Conservation (phyloP, 352 stramenopile species). For the Globisporangium megalacanthum region DNA sequence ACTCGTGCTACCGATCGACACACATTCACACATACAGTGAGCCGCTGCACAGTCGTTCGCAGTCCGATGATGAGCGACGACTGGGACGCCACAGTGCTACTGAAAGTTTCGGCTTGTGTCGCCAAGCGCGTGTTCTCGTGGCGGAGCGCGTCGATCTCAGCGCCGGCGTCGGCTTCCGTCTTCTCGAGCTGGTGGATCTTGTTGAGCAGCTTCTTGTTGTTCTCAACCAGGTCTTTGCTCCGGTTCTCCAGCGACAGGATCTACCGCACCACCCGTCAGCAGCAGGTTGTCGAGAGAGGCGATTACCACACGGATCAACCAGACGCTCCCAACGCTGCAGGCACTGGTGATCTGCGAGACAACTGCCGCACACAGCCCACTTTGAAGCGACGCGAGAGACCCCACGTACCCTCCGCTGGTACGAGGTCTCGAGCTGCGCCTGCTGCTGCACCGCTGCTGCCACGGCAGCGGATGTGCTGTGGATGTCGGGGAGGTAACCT, state of each 20-base stretch:
- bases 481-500: constrained; percentile 39
- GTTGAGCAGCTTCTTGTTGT: constrained; percentile 63
- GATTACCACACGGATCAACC: background rate
- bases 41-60: constrained; percentile 40
- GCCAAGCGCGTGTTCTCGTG: constrained; percentile 38
- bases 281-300: no score
- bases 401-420: constrained; percentile 50
- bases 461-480: constrained; percentile 17
- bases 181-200: constrained; percentile 66
- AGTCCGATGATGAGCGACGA: constrained; percentile 53
- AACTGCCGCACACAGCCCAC: no score
- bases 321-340: no score
- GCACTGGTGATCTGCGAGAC: no score
- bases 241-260: constrained; percentile 55
- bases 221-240: constrained; percentile 50
- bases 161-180: constrained; percentile 31
- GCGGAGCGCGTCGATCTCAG: constrained; percentile 25
- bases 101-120: constrained; percentile 32
- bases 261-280: constrained; percentile 13
- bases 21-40: constrained; percentile 27
- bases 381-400: no score
- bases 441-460: constrained; percentile 54
- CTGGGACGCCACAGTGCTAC: constrained; percentile 49
- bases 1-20: background rate
- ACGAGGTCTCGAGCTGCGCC: constrained; percentile 59